phyloP scores from a whole-genome alignment of 352 stramenopile species.

The Phytophthora hibernalis region DNA sequence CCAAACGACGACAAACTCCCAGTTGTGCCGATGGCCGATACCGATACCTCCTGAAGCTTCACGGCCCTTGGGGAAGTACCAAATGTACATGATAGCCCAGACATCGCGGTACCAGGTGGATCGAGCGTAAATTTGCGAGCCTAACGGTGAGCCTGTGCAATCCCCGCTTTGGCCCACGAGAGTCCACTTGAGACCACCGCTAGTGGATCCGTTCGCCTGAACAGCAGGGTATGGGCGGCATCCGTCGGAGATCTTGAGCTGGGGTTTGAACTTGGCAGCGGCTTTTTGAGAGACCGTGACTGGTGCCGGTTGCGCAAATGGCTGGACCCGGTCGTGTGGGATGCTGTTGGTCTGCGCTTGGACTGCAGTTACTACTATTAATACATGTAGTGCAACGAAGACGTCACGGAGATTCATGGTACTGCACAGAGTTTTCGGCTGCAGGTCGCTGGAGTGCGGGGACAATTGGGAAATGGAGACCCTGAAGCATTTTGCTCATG shows the following conservation, averaged over 20 bases:
- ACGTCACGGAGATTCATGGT: not conserved
- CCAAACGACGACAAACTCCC: conserved; percentile 48
- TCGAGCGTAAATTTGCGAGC: conserved; percentile 35
- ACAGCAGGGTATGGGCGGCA: conserved; percentile 36
- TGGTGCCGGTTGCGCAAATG: conserved; percentile 27
- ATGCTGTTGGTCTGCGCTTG: not conserved
- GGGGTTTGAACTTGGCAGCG: conserved; percentile 36
- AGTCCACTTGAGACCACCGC: conserved; percentile 33
- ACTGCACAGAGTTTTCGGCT: not conserved
- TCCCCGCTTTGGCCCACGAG: conserved; percentile 25
- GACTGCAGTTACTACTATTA: not conserved
- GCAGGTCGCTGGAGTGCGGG: not conserved
- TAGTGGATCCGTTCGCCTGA: conserved; percentile 29
- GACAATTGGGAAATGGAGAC: not conserved
- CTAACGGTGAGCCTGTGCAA: conserved; percentile 29
- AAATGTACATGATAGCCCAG: conserved; percentile 38
- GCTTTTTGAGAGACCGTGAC: conserved; percentile 23
- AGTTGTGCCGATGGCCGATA: conserved; percentile 50
- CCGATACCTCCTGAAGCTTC: not conserved
- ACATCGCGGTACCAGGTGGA: conserved; percentile 30
- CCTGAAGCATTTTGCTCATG: not conserved
- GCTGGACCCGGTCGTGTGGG: conserved; percentile 27
- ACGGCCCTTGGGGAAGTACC: conserved; percentile 38
- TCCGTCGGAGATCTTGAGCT: conserved; percentile 33
- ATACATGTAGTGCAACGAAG: not conserved